Base-by-base conservation (phyloP, 257 asterid species). In the Forsythia suspensa region DNA sequence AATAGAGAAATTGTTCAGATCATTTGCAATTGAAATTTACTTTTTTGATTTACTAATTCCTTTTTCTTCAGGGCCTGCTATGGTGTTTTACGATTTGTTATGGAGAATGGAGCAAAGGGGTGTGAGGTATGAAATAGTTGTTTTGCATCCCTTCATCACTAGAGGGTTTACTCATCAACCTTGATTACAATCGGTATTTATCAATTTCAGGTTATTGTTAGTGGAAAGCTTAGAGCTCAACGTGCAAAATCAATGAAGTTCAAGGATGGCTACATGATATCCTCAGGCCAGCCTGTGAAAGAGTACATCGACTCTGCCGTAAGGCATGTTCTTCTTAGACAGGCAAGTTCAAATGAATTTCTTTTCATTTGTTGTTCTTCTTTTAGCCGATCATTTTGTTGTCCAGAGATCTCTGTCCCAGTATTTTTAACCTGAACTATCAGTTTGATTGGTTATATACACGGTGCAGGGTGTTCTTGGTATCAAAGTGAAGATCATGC, bases 401-500 rank as follows among this genome's bases (percentile, higher is more conserved):
- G 34, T 29, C 34, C 34, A 1, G 34, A 29, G 34, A 29, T 0
- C 1, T 29, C 2, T 29, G 34, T 29, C 2, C 34, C 34, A 29
- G 34, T 29, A 1, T 29, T 51, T 44, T 5, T 10, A 46, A 0
- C 55, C 18, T n/a, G 10, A n/a, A n/a, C 65, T n/a, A 6, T 2
- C 29, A 55, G 16, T n/a, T 55, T n/a, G 29, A 55, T n/a, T 21
- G 73, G 29, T 38, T 18, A 40, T 38, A 67, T 37, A 18, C 44
- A 72, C 6, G 8, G 20, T 66, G 73, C 63, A 87, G 94, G 94
- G 91, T 65, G 89, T 86, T 39, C 79, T 86, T 61, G 87, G 86
- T 13, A 90, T 90, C 82, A 86, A 86, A 65, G 92, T 90, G 51
- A 90, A 88, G 87, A 90, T 90, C 80, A 90, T 90, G 94, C 92